Evolutionary conservation across 208 protist species (phyloP).

Genomic region (Trypanosoma caninum): DNA sequence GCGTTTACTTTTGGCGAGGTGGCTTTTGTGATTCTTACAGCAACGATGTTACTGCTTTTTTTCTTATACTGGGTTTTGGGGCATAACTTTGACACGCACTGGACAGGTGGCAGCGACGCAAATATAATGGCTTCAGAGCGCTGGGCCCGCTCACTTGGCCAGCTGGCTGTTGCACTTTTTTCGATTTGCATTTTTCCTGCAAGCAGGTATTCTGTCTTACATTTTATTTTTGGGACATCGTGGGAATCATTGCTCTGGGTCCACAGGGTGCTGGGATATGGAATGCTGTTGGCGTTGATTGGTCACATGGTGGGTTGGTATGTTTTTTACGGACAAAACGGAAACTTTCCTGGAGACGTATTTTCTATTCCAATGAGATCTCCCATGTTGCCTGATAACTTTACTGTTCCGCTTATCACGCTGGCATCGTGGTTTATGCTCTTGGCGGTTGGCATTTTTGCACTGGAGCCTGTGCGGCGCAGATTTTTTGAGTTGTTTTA

Average conservation of each 20-base stretch:
- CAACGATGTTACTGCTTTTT: slow-evolving; percentile 36
- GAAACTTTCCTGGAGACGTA: slow-evolving; percentile 31
- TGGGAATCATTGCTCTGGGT: slow-evolving; percentile 55
- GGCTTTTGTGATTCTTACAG: slow-evolving; percentile 26
- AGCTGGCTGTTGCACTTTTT: slow-evolving; percentile 55
- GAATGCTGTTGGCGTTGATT: slow-evolving; percentile 16
- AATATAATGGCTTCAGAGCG: slow-evolving; percentile 28
- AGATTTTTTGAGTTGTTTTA: slow-evolving; percentile 66
- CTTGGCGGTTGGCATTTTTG: slow-evolving; percentile 46
- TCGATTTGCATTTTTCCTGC: slow-evolving; percentile 54
- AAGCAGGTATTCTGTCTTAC: slow-evolving; percentile 45
- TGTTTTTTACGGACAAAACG: slow-evolving; percentile 18
- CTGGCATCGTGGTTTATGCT: slow-evolving; percentile 37
- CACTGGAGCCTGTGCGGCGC: slow-evolving; percentile 38
- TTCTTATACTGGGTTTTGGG: slow-evolving; percentile 59
- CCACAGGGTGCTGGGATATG: slow-evolving; percentile 44
- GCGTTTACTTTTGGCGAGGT: slow-evolving; percentile 26
- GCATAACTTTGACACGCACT: slow-evolving; percentile 50
- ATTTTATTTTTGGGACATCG: slow-evolving; percentile 41
- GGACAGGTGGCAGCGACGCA: background rate
- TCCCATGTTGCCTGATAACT: slow-evolving; percentile 13
- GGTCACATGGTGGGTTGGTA: slow-evolving; percentile 27
- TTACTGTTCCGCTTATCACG: slow-evolving; percentile 38
- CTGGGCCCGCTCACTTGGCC: slow-evolving; percentile 44
- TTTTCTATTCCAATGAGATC: slow-evolving; percentile 16